phyloP scores from a whole-genome alignment of 805 yeast genomes.

The Metschnikowia amazonensis region DNA sequence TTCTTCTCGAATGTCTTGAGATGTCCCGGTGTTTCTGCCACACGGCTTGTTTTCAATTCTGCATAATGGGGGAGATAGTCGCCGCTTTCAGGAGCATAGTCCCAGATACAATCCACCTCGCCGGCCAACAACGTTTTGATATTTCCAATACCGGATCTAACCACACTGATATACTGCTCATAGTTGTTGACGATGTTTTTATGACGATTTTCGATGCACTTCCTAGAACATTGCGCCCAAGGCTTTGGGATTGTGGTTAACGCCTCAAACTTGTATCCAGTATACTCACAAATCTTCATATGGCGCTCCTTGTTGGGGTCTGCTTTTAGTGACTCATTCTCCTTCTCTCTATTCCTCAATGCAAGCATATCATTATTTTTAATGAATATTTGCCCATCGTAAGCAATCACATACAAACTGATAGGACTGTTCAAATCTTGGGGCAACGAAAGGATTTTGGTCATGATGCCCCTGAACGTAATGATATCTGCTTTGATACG shows the following conservation, averaged over 20 bases:
- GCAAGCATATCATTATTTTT: constrained; percentile 46
- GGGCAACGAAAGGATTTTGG: constrained; percentile 66
- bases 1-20: constrained; percentile 70
- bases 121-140: constrained; percentile 72
- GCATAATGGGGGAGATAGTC: constrained; percentile 70
- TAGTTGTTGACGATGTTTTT: constrained; percentile 61
- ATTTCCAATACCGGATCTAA: constrained; percentile 78
- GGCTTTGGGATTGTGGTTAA: constrained; percentile 73
- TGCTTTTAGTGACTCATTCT: constrained; percentile 13
- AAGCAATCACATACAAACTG: constrained; percentile 59
- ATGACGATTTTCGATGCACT: constrained; percentile 61
- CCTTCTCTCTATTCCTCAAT: constrained; percentile 25
- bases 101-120: constrained; percentile 89
- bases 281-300: constrained; percentile 44
- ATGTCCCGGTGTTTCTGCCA: constrained; percentile 52
- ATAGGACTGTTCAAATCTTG: constrained; percentile 54
- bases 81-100: constrained; percentile 54
- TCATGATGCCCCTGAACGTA: constrained; percentile 83
- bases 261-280: constrained; percentile 85
- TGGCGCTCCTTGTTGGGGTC: constrained; percentile 26
- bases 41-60: constrained; percentile 73
- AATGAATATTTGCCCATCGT: constrained; percentile 72
- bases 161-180: constrained; percentile 78
- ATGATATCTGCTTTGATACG: constrained; percentile 62
- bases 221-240: constrained; percentile 64